Base-by-base conservation (phyloP, 768 basidiomycete species). In the Trametes gibbosa region DNA sequence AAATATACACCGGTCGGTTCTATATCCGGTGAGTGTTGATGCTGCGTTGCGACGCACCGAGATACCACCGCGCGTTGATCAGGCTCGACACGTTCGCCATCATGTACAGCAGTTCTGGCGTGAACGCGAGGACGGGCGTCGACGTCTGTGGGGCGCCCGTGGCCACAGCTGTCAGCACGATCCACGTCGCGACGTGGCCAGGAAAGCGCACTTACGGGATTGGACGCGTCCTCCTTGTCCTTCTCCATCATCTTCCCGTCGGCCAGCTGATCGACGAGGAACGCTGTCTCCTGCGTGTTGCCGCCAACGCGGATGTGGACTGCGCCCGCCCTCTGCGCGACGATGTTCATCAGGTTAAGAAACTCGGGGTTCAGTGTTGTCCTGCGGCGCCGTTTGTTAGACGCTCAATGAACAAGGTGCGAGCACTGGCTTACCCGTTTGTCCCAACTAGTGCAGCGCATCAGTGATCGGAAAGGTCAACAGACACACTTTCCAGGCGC, bases 71-170 rank as follows among this genome's bases (percentile, higher is more conserved):
- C 1, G 76, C 70, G 48, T 74, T 73, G 29, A 79, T 73, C 1
- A 80, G 56, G 13, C 71, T 60, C 0, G 77, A 76, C 37, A 82
- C 73, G 51, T 82, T 81, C 0, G 69, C 65, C 72, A 84, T 75
- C 53, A 78, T 72, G 69, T 86, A 84, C 66, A 94, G 80, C 48
- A 94, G 72, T 35, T 81, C 80, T 0, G 74, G 66, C 4, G 81
- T 78, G 51, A 82, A 73, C n/a, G 76, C 73, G 46, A 81, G 77
- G 10, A 81, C 70, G 21, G 80, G 77, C 43, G 84, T 84, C 14
- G 77, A 72, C 24, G 83, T 84, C 72, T 82, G 68, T 50, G 29
- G 29, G 5, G 29, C 29, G 29, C 29, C 29, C 29, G 29, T 10
- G 10, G 5, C 17, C 21, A 4, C 27, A 17, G 13, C 7, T 34